A percentile compares a stretch with the other conserved stretches of the same genome.
Conservation (phyloP, 176 grass and related monocot species). For the Pontederia paniculata region DNA sequence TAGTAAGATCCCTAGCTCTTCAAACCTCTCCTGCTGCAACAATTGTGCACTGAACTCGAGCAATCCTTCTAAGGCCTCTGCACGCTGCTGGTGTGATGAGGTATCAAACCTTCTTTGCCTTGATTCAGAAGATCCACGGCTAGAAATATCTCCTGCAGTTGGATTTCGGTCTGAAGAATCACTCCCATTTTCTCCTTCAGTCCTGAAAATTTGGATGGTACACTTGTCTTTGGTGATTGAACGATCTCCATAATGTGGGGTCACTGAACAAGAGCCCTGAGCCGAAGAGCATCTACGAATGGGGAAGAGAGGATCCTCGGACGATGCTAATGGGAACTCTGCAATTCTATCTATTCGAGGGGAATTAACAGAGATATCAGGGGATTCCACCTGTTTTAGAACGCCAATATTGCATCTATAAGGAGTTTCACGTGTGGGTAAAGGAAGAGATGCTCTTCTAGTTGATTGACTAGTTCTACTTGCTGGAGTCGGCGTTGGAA, state of each 20-base stretch:
- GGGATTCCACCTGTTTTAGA: constrained; percentile 42
- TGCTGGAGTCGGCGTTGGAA: constrained; percentile 21
- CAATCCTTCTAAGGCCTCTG: constrained; percentile 81
- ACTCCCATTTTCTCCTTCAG: constrained; percentile 36
- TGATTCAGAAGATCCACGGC: constrained; percentile 62
- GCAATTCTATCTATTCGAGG: constrained; percentile 86
- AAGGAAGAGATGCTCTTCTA: constrained; percentile 54
- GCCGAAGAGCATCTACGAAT: constrained; percentile 23
- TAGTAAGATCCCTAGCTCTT: constrained; percentile 65
- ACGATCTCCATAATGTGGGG: constrained; percentile 42
- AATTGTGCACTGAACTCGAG: constrained; percentile 87
- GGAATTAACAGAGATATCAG: constrained; percentile 65
- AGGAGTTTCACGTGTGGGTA: constrained; percentile 32
- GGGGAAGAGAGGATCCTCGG: constrained; percentile 38
- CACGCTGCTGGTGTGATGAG: constrained; percentile 75
- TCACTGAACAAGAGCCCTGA: constrained; percentile 31
- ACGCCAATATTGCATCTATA: constrained; percentile 28
- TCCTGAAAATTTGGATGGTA: constrained; percentile 50
- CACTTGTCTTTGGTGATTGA: constrained; percentile 97
- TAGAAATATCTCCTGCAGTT: constrained; percentile 29
- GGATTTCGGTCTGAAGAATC: constrained; percentile 46
- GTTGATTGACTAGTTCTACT: constrained; percentile 18
- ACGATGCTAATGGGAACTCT: constrained; percentile 65
- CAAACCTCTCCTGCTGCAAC: constrained; percentile 81
- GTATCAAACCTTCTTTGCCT: constrained; percentile 78